A percentile compares a stretch with the other conserved stretches of the same genome.
These are phyloP conservation scores for Gnaphalium uliginosum DNA, from an alignment of 129 eudicot species.

Conservation along the genomic window DNA sequence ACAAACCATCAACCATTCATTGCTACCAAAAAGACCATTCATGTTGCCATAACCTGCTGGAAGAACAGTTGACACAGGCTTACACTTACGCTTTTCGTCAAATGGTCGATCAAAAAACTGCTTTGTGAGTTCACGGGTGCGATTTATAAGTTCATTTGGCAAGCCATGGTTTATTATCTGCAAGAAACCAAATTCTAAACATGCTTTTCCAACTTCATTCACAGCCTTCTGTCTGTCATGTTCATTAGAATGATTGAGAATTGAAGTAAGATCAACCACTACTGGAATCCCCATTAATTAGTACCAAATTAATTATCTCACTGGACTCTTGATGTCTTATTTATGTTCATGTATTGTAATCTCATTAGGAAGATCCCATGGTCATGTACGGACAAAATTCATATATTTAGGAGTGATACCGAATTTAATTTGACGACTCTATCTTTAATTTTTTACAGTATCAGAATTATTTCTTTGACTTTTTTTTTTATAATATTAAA, in stretches of 20 bases:
- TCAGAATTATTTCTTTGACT: no score
- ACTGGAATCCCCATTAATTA: slow-evolving; percentile 23
- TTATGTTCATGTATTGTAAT: no score
- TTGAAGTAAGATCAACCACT: slow-evolving; percentile 24
- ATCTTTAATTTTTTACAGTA: no score
- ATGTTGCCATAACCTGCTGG: slow-evolving; percentile 36
- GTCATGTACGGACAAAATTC: no score
- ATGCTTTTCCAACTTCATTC: slow-evolving; percentile 27
- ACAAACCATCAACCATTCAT: slow-evolving; percentile 35
- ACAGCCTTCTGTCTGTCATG: slow-evolving; percentile 21
- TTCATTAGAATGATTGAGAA: slow-evolving; percentile 15
- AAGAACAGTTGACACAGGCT: slow-evolving; percentile 24
- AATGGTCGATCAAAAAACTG: slow-evolving; percentile 18
- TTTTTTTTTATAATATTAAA: no score
- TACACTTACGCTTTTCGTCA: slow-evolving; percentile 22
- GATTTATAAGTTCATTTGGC: slow-evolving; percentile 5
- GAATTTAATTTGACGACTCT: no score
- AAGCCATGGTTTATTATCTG: slow-evolving; percentile 35
- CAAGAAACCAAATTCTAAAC: slow-evolving; percentile 31
- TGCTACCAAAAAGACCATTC: slow-evolving; percentile 22
- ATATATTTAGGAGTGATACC: no score
- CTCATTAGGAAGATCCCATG: no score
- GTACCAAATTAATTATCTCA: not conserved
- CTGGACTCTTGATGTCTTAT: no score
- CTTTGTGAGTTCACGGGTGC: slow-evolving; percentile 6